Evolutionary conservation across 495 filamentous ascomycete genomes (phyloP), one percentile per base, ranked within the genome.

Genomic region (Penicillium diatomitis): DNA sequence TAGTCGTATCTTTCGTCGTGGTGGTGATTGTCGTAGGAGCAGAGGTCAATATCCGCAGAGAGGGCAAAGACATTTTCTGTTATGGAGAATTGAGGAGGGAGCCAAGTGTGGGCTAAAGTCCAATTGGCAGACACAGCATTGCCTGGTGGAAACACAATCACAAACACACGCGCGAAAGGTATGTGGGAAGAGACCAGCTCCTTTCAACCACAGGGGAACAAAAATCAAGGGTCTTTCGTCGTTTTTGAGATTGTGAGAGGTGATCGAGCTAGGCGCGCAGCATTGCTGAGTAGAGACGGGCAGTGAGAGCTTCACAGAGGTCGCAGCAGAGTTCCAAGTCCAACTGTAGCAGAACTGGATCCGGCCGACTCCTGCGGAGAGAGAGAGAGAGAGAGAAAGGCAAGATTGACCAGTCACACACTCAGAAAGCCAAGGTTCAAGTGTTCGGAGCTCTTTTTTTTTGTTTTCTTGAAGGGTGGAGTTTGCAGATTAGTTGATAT

Each of bases 161-260:
- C 51, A 56, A 49, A 37, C 52, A 55, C 48, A 54, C 48, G 35
- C 50, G 45, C 57, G 52, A 55, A 46, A 47, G 52, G 47, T 55
- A 51, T 61, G 55, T 60, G 44, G 65, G 63, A 55, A 58, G 54
- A 68, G 66, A 61, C 67, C 69, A 72, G 66, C 69, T 71, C 57
- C 60, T 69, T 63, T 20, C 20, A 20, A 20, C 20, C 20, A 20
- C 63, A 70, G 64, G 57, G 57, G 69, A 62, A 44, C 50, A 51
- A 36, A 48, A 37, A 46, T 58, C 29, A 28, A 37, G 34, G 20
- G 20, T 20, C 20, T 46, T 37, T 44, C 38, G 38, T 43, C 50
- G 12, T 51, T 52, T 41, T 32, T 36, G 36, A 51, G 44, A 31
- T 37, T 8, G 12, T 30, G n/a, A 20, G 30, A 32, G 4, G n/a